A percentile compares a stretch with the other conserved stretches of the same genome.
phyloP scores from a whole-genome alignment of 1,284 basidiomycete species.

The Veloboletus limbatus region DNA sequence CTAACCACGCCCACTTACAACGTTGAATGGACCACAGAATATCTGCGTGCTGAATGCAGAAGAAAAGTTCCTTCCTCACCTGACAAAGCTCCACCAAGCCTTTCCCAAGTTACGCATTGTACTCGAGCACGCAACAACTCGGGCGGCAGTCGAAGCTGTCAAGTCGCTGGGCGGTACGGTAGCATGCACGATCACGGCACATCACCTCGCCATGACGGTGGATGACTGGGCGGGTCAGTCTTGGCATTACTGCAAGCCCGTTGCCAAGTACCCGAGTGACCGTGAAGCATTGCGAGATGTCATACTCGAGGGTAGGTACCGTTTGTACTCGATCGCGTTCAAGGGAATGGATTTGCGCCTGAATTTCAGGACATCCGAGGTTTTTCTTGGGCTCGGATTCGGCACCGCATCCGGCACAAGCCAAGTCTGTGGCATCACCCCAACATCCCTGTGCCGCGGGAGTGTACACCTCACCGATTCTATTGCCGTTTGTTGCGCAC shows the following conservation, averaged over 20 bases:
- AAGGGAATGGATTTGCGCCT: not conserved
- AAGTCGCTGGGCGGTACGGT: slow-evolving; percentile 85
- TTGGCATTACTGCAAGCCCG: slow-evolving; percentile 97
- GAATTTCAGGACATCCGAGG: slow-evolving; percentile 74
- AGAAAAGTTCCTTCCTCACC: slow-evolving; percentile 84
- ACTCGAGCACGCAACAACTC: slow-evolving; percentile 97
- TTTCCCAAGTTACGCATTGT: slow-evolving; percentile 97
- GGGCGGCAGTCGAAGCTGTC: slow-evolving; percentile 91
- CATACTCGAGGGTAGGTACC: slow-evolving; percentile 65
- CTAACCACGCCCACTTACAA: slow-evolving; percentile 1
- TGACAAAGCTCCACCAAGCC: slow-evolving; percentile 75
- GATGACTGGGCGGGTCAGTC: slow-evolving; percentile 98
- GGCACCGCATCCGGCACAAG: slow-evolving; percentile 85
- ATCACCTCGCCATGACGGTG: slow-evolving; percentile 92
- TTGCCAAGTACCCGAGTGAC: slow-evolving; percentile 96
- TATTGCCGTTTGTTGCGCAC: slow-evolving; percentile 85
- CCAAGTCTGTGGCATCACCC: slow-evolving; percentile 77
- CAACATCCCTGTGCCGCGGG: slow-evolving; percentile 86
- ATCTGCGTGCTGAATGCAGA: slow-evolving; percentile 96
- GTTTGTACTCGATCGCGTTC: not conserved
- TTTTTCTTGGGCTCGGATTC: slow-evolving; percentile 99
- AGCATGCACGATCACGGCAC: slow-evolving; percentile 95
- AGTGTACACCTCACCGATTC: slow-evolving; percentile 87
- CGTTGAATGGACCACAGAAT: slow-evolving; percentile 51
- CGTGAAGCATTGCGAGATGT: slow-evolving; percentile 81